Evolutionary conservation across 805 yeast genomes (phyloP).

Genomic region (Candida methanosorbosa): DNA sequence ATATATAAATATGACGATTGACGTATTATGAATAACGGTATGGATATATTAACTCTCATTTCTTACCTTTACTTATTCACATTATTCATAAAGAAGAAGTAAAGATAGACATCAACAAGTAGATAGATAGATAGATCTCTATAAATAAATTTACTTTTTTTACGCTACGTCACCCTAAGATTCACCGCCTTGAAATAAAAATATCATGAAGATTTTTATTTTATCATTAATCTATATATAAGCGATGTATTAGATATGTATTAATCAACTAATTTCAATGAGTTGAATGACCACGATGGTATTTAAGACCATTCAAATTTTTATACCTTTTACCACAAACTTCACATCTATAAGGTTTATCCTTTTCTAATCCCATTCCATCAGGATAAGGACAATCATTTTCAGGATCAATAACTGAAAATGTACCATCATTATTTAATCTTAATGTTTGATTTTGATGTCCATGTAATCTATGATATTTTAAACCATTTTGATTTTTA

Average conservation of each 20-base stretch:
- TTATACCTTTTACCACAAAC: constrained; percentile 97
- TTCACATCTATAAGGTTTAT: constrained; percentile 96
- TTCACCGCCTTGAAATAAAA: no score
- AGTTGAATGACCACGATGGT: constrained; percentile 97
- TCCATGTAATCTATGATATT: constrained; percentile 92
- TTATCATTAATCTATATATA: background rate
- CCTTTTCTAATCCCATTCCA: constrained; percentile 92
- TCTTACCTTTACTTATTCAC: background rate
- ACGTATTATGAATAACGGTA: background rate
- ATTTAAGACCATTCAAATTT: constrained; percentile 91
- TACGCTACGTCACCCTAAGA: no score
- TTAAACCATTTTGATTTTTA: constrained; percentile 94
- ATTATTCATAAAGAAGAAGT: no score
- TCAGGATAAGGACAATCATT: constrained; percentile 84
- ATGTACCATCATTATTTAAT: constrained; percentile 88
- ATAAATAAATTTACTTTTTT: no score
- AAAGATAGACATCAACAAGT: no score
- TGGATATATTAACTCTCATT: constrained; percentile 2
- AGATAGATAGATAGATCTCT: no score
- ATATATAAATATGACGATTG: background rate
- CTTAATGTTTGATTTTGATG: constrained; percentile 92
- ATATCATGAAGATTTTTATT: background rate
- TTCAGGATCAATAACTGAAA: constrained; percentile 87
- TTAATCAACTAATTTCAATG: constrained; percentile 44
- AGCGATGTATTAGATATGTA: background rate